phyloP scores from a whole-genome alignment of 495 filamentous ascomycete species.

The Trichoderma virens region DNA sequence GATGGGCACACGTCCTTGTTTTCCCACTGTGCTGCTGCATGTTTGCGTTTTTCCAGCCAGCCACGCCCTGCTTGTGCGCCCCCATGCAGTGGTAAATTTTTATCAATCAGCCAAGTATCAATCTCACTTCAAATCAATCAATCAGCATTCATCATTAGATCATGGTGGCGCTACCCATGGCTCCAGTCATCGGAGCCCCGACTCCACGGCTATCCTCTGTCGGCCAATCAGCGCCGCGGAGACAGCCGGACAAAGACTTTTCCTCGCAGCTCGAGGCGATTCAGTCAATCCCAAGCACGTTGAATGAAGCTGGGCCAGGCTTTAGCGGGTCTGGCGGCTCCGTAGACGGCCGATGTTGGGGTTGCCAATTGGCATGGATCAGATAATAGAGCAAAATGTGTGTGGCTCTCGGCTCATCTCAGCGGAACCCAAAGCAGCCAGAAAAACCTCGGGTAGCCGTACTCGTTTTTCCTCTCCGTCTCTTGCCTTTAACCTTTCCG shows the following conservation, averaged over 20 bases:
- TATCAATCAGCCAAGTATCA: constrained; percentile 9
- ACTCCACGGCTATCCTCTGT: too few relatives aligned
- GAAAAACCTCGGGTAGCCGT: constrained; percentile 7
- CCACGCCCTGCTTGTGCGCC: neutral
- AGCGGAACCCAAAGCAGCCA: too few relatives aligned
- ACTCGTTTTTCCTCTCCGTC: neutral
- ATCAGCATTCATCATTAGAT: constrained; percentile 1
- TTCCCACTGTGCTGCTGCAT: neutral
- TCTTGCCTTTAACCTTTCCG: neutral
- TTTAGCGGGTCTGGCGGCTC: neutral
- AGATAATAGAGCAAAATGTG: too few relatives aligned
- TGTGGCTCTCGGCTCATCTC: too few relatives aligned
- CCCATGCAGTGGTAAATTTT: neutral
- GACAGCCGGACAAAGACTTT: neutral
- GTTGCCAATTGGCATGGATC: neutral
- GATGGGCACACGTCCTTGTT: neutral
- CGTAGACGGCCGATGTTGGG: neutral
- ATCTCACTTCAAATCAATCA: neutral
- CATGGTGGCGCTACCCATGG: neutral
- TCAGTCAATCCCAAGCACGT: too few relatives aligned
- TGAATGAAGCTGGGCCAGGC: neutral
- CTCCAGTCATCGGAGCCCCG: neutral
- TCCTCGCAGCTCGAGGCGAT: too few relatives aligned
- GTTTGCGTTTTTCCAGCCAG: too few relatives aligned
- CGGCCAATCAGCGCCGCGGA: neutral